Base-by-base conservation (phyloP, 441 rosid species). In the Erodium texanum region DNA sequence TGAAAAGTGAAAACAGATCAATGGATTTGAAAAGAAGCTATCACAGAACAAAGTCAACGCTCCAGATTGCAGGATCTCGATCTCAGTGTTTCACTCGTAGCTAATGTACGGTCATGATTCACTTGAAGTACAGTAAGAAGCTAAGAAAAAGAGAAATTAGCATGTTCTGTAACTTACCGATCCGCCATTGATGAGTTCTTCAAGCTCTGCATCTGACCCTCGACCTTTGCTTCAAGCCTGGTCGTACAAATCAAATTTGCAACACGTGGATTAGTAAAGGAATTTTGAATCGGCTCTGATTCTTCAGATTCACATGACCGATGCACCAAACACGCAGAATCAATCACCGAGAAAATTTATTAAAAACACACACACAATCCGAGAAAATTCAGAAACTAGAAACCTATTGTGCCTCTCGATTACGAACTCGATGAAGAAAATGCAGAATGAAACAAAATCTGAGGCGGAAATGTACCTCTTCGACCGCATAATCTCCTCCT, bases 121-220 rank as follows among this genome's bases (percentile, higher is more conserved):
- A 36, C 4, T 19, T 72, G 61, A 50, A 16, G 5, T 5, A 15
- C 58, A 50, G 58, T 50, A 2, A 50, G 58, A 50, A 3, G 58
- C 18, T 50, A 15, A 50, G 58, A 50, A 50, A n/a, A 19, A 50
- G 58, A 50, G 20, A 50, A 18, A 7, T 8, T 50, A 50, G 58
- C n/a, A 20, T 15, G 58, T 18, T 50, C 22, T 50, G 58, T 50
- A 50, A 20, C 65, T 76, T 82, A 88, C 95, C 89, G 85, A 14
- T 61, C 78, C 70, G 76, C 90, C 93, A 87, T 87, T 75, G 87
- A 68, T 75, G 93, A 72, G 89, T 76, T 80, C 70, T 66, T 80
- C 43, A 83, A 85, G 85, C 84, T 82, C 83, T 74, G 81, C 76
- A 77, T 27, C 18, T 50, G 58, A 84, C 73, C 43, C 82, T 85